Conservation (phyloP, 169 alveolate species). For the Eimeria acervulina region DNA sequence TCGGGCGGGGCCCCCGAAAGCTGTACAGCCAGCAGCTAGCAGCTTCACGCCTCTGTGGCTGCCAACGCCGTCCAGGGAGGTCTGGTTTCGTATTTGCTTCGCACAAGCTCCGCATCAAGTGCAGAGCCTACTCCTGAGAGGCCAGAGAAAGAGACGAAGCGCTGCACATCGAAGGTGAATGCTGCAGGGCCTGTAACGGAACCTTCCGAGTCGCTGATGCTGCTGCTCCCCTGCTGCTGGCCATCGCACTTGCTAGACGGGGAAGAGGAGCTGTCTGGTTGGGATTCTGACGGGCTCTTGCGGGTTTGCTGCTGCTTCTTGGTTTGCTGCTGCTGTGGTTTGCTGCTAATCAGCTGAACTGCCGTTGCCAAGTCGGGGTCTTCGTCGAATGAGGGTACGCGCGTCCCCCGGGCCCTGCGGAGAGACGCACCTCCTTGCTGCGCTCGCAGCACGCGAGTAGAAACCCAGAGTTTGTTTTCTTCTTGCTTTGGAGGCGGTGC, state of each 20-base stretch:
- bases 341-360: conserved; percentile 60
- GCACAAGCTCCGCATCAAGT: conserved; percentile 17
- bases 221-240: conserved; percentile 30
- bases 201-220: conserved; percentile 48
- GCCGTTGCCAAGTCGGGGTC: conserved; percentile 71
- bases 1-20: neutral
- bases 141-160: conserved; percentile 39
- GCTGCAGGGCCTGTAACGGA: conserved; percentile 20
- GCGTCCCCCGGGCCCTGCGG: conserved; percentile 36
- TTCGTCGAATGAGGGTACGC: conserved; percentile 55
- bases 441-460: conserved; percentile 27
- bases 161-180: conserved; percentile 15
- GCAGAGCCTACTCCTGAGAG: neutral
- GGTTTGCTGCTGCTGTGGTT: conserved; percentile 43
- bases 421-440: conserved; percentile 5
- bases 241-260: conserved; percentile 48
- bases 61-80: conserved; percentile 37
- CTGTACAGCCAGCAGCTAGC: neutral
- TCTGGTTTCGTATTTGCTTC: conserved; percentile 37
- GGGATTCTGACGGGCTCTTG: conserved; percentile 35
- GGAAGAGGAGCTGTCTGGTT: conserved; percentile 4
- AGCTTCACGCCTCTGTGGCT: neutral
- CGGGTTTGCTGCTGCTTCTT: conserved; percentile 61
- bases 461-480: conserved; percentile 40
- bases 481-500: neutral